Base-by-base conservation (phyloP, 139 green algal genomes). In the Chlorella vulgaris region DNA sequence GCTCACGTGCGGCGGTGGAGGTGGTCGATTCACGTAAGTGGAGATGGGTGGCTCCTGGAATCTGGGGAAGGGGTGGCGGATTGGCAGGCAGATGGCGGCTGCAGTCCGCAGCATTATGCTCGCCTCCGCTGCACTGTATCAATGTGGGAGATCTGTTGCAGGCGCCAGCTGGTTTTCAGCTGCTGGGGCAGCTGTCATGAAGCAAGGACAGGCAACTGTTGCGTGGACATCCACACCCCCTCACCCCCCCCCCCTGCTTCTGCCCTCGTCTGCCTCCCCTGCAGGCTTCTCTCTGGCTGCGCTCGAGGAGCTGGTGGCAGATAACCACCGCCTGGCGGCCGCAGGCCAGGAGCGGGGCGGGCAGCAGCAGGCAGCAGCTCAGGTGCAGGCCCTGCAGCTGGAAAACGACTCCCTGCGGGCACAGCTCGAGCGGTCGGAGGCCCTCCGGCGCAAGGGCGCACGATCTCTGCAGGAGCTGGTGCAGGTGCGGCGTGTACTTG, bases 281-380 rank as follows among this genome's bases (percentile, higher is more conserved):
- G 63, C 81, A 86, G 76, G 74, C 0, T 86, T 86, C 74, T 84
- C 76, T 7, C 36, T 86, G 35, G 10, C 31, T 50, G 77, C 47
- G 22, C 28, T 86, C 39, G 82, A 86, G 80, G 67, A 86, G 69
- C 47, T 86, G 51, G 28, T 86, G 18, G 66, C 39, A 13, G 80
- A 85, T 65, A 81, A 76, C 53, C 51, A 75, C 38, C 61, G 51
- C 38, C 68, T 85, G 28, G 53, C 69, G 15, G 29, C 67, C 35
- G 28, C 39, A 36, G 39, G 67, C 13, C 39, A 35, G 39, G 2
- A 26, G n/a, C n/a, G n/a, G n/a, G n/a, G n/a, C n/a, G n/a, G n/a
- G 69, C 43, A 42, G 69, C 69, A 77, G 71, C 71, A 51, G 50
- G 4, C 3, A 31, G 29, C 38, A 39, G n/a, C 8, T 38, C 55